Base-by-base conservation (phyloP, 225 moss, liverwort and hornwort species). In the Physcomitrellopsis africana region DNA sequence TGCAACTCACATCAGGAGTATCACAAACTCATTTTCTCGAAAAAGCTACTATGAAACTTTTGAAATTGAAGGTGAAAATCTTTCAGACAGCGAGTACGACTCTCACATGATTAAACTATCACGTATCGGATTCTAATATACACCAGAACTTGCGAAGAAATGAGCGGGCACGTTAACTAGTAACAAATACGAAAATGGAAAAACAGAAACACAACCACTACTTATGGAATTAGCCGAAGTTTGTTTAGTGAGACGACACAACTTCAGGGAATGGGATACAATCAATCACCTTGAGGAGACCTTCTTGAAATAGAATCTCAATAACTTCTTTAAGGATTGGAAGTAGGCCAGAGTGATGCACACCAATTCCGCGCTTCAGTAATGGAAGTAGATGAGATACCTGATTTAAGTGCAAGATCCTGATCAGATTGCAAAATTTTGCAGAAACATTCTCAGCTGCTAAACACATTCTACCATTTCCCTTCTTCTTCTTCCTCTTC, bases 221-320 rank as follows among this genome's bases (percentile, higher is more conserved):
- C 32, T 37, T 49, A 2, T 37, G 32, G 22, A n/a, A 22, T 8
- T 51, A n/a, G 59, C 10, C 42, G 67, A 67, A 60, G 44, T 49
- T 45, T 17, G 60, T 2, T 51, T 42, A 8, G 19, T 20, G 44
- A 79, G 44, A 56, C 51, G 22, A 57, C 17, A 51, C 5, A 62
- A 27, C 6, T 10, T 45, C 43, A 54, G 24, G 70, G 42, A 14
- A 55, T 70, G 61, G 55, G 47, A 51, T 47, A 44, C 17, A 66
- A 42, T 11, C 54, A 77, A 60, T 61, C 49, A 96, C 96, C 90
- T 96, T 96, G 51, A 95, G 81, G 22, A 99, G 87, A 75, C 95
- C 93, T 81, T 99, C 99, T 81, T 99, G 95, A 67, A 99, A 99
- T 19, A 99, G 73, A 77, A 99, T 99, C 82, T 99, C 99, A 63